Evolutionary conservation across 352 stramenopile genomes (phyloP), one percentile per base, ranked within the genome.

Genomic region (Globisporangium nunn): DNA sequence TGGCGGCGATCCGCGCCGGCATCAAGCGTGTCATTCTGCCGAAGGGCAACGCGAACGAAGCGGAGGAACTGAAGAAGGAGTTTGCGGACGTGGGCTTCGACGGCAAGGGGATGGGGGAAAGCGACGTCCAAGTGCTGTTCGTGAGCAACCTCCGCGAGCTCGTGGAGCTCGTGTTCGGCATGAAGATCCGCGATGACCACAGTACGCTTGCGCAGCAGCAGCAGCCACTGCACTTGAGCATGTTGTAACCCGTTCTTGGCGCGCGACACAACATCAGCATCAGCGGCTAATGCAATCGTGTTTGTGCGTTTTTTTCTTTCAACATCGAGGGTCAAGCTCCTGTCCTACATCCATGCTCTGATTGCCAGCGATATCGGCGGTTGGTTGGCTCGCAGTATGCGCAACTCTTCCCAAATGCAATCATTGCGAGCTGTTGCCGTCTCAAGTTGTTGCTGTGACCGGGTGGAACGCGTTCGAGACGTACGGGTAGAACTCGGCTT

Each of bases 21-120:
- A 91, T 96, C 58, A 85, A 82, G 59, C 85, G 81, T 31, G 71
- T 95, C 14, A 76, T 95, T 30, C 57, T 94, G 18, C 85, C 85
- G 3, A 71, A 72, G 43, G 81, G 75, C 40, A 95, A 95, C 56
- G 63, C 82, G 52, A 74, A 71, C 48, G 85, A 95, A 58, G 77
- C 79, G 6, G 73, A 88, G 28, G 81, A 91, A 54, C 66, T 92
- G 8, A 67, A 70, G 18, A 72, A 76, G 30, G 83, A 91, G 59
- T 86, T 91, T 41, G 68, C 67, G 31, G 52, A 49, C 28, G 58
- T 70, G 10, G 66, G 60, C 12, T 58, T 59, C 1, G 51, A 56
- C 2, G 61, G 30, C 11, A 62, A 62, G 6, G 57, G 59, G 18
- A 67, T 46, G 39, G 49, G 45, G 47, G 64, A 67, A 23, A 55